Conservation (phyloP, 495 filamentous ascomycete genomes). For the Penicillium ucsense region DNA sequence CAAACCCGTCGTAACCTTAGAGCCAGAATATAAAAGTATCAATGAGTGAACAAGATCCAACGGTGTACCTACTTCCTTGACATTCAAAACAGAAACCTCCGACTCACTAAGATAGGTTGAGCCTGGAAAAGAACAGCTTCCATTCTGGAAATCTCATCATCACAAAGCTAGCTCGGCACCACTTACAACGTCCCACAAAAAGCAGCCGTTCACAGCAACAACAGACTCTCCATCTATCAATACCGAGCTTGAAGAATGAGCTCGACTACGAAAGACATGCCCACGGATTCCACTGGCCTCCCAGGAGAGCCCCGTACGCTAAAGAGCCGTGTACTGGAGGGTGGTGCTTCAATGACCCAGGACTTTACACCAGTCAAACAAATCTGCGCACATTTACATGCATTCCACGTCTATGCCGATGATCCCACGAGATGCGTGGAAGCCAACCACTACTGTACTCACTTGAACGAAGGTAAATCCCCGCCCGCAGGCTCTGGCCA, state of each 20-base stretch:
- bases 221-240: background rate
- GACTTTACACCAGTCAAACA: slow-evolving; percentile 65
- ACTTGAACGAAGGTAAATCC: slow-evolving; percentile 53
- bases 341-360: slow-evolving; percentile 51
- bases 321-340: slow-evolving; percentile 55
- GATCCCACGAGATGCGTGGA: slow-evolving; percentile 62
- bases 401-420: slow-evolving; percentile 70
- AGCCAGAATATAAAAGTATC: too few relatives aligned
- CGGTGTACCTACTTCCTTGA: too few relatives aligned
- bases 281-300: slow-evolving; percentile 22
- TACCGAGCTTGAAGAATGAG: slow-evolving; percentile 2
- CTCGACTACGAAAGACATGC: background rate
- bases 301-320: slow-evolving; percentile 42
- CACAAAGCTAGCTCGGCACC: too few relatives aligned
- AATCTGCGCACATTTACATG: slow-evolving; percentile 78
- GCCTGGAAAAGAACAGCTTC: too few relatives aligned
- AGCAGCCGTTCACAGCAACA: background rate
- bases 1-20: background rate
- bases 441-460: slow-evolving; percentile 78
- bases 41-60: too few relatives aligned
- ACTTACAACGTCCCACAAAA: background rate
- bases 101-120: background rate
- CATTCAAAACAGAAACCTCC: background rate
- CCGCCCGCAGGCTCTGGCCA: background rate
- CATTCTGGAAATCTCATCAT: too few relatives aligned